Evolutionary conservation across 2,329 filamentous ascomycete genomes (phyloP), one percentile per base, ranked within the genome.

Genomic region (Pseudogymnoascus verrucosus): DNA sequence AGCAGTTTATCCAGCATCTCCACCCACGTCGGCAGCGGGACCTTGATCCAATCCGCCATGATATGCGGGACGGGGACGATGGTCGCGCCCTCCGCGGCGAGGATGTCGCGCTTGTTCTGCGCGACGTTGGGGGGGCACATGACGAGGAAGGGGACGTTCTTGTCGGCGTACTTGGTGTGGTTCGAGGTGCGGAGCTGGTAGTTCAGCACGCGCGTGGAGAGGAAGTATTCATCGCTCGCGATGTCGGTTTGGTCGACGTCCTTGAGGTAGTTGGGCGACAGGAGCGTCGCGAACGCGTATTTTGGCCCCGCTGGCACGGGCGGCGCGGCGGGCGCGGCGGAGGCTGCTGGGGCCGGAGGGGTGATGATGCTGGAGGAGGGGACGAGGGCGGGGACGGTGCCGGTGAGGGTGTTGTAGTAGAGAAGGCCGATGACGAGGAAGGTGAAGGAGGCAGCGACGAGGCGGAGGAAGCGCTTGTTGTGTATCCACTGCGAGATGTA

Each of bases 151-250:
- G 74, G 71, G 19, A 75, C 47, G 14, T 54, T 54, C 23, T 28
- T 28, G 47, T 54, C 73, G 0, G 61, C 60, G n/a, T 62, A 65
- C 4, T 67, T 70, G 10, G 69, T 70, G 5, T 69, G 67, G 5
- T 76, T 77, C 4, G 19, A 68, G 67, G 59, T 77, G 71, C 72
- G 68, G 2, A 78, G 68, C 65, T 77, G 75, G 63, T 76, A 75
- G 12, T 69, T 70, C 10, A 78, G 69, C 40, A 76, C 67, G 2
- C 75, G 74, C 0, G 73, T 71, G 11, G 71, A 69, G 11, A 69
- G 67, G 61, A 75, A 74, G 67, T 77, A 78, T 10, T 70, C 67
- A 51, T 74, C 72, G 34, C 70, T 69, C 3, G 65, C 64, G 31
- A 54, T 16, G 8, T 54, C 47, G 14, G 47, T 54, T 14, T 54